Conservation (phyloP, 73 alveolate species). For the Loxodes magnus region DNA sequence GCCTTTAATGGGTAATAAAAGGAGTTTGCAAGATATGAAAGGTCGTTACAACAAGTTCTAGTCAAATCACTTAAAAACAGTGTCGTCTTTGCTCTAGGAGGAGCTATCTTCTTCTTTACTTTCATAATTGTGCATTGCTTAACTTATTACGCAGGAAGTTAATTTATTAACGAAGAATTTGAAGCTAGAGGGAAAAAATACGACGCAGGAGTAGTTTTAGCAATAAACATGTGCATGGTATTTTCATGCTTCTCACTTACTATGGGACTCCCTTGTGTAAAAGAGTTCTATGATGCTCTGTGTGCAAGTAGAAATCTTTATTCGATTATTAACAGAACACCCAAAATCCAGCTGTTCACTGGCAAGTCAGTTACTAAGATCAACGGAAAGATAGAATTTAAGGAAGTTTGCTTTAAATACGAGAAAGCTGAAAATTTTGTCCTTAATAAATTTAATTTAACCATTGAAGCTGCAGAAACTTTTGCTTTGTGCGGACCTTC, state of each 20-base stretch:
- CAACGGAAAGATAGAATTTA: conserved; percentile 76
- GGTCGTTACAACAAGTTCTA: background rate
- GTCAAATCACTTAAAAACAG: background rate
- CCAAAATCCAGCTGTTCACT: too few species aligned
- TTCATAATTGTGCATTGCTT: too few species aligned
- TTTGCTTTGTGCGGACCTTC: conserved; percentile 80
- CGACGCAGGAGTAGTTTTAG: too few species aligned
- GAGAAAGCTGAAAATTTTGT: conserved; percentile 48
- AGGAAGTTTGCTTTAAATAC: conserved; percentile 75
- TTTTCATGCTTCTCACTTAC: too few species aligned
- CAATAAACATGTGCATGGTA: too few species aligned
- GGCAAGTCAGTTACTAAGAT: conserved; percentile 21
- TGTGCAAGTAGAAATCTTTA: too few species aligned
- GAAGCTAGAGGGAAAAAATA: too few species aligned
- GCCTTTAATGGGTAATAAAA: background rate
- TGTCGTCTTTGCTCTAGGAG: background rate
- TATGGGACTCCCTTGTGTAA: too few species aligned
- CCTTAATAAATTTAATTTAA: conserved; percentile 33
- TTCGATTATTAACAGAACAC: too few species aligned
- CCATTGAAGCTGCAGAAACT: conserved; percentile 58
- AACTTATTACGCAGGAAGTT: too few species aligned
- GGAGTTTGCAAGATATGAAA: background rate
- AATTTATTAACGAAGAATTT: too few species aligned
- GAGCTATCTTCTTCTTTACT: background rate
- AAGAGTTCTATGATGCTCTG: too few species aligned